Evolutionary conservation across 2,329 filamentous ascomycete species (phyloP).

Genomic region (Hansfordia pulvinata): DNA sequence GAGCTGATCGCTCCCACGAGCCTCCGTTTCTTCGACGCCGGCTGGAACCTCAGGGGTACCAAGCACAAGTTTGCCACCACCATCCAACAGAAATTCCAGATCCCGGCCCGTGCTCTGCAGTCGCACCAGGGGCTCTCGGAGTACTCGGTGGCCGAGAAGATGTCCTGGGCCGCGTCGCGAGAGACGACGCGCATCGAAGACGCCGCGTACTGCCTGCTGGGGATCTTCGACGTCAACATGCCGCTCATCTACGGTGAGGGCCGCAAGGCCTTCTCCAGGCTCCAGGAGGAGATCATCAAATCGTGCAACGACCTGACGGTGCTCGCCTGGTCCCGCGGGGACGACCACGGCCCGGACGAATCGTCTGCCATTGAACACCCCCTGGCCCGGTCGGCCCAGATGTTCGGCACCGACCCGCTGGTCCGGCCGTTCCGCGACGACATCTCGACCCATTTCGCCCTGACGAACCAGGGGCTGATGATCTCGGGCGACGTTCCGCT

Average conservation of each 20-base stretch:
- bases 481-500: too few relatives aligned
- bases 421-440: too few relatives aligned
- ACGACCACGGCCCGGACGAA: too few relatives aligned
- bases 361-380: too few relatives aligned
- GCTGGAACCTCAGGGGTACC: background rate
- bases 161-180: background rate
- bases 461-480: too few relatives aligned
- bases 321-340: too few relatives aligned
- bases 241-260: background rate
- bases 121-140: background rate
- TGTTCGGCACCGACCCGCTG: too few relatives aligned
- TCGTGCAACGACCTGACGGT: too few relatives aligned
- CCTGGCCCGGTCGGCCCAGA: too few relatives aligned
- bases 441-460: too few relatives aligned
- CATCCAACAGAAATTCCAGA: background rate
- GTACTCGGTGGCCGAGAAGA: background rate
- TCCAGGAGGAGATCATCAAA: background rate
- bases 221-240: background rate
- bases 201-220: conserved; percentile 10
- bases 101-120: background rate
- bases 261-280: background rate
- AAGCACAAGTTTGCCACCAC: background rate
- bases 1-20: background rate
- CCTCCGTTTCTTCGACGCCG: background rate
- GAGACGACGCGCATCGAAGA: background rate